Conservation (phyloP, 441 rosid genomes). For the Manihot esculenta region DNA sequence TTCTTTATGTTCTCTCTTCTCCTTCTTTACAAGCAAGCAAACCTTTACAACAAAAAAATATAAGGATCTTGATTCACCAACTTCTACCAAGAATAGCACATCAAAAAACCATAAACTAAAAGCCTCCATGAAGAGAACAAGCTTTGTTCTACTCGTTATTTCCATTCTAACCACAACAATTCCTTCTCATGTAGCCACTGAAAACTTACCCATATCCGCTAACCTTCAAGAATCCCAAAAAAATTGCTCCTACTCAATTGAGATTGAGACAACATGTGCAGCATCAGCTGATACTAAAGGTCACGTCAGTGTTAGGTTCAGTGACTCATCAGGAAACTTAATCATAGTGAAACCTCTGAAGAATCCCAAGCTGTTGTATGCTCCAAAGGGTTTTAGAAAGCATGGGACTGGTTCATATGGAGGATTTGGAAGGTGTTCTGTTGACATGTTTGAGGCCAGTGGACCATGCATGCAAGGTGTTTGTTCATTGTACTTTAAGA, state of each 20-base stretch:
- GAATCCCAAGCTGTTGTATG: slow-evolving; percentile 17
- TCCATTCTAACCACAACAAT: not conserved
- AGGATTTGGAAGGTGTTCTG: slow-evolving; percentile 15
- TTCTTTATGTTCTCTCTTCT: not conserved
- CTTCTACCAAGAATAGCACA: not conserved
- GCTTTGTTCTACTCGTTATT: not conserved
- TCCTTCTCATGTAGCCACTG: not conserved
- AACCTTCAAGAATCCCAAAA: slow-evolving; percentile 4
- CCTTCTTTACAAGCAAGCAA: too few species aligned
- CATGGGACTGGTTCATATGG: slow-evolving; percentile 15
- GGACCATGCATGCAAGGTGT: slow-evolving; percentile 14
- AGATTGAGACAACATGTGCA: slow-evolving; percentile 2
- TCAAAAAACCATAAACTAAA: not conserved
- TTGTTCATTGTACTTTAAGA: slow-evolving; percentile 16
- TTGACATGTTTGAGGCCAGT: slow-evolving; percentile 14
- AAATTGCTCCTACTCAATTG: slow-evolving; percentile 1
- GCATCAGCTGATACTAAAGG: slow-evolving; percentile 12
- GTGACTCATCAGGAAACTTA: slow-evolving; percentile 16
- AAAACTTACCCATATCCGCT: not conserved
- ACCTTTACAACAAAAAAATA: too few species aligned
- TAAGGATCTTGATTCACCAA: too few species aligned
- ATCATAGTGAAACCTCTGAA: slow-evolving; percentile 22
- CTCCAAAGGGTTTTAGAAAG: slow-evolving; percentile 15
- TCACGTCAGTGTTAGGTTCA: slow-evolving; percentile 20
- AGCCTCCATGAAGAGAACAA: not conserved